phyloP scores from a whole-genome alignment of 441 rosid species.

The Populus hybrid region DNA sequence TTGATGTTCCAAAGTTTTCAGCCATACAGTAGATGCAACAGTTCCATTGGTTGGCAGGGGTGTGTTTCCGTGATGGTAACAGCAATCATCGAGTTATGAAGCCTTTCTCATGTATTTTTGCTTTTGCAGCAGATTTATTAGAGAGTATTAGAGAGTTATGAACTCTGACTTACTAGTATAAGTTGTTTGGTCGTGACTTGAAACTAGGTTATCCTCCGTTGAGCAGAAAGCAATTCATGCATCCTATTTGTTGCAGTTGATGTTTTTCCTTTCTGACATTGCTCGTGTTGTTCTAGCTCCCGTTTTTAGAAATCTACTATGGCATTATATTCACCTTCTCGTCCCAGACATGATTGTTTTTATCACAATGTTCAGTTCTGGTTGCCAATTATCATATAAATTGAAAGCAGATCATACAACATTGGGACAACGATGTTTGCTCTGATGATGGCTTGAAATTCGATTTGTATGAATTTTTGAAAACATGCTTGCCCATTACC shows the following conservation, averaged over 20 bases:
- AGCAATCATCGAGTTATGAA: neutral
- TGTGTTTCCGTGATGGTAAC: neutral
- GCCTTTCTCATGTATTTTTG: neutral
- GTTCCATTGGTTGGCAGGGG: neutral
- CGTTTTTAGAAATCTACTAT: neutral
- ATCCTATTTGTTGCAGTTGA: neutral
- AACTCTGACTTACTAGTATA: neutral
- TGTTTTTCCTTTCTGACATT: neutral
- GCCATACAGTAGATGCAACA: neutral
- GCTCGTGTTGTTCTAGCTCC: neutral
- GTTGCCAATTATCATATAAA: neutral
- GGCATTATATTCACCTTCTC: neutral
- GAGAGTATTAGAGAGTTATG: neutral
- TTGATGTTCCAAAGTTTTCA: constrained; percentile 35
- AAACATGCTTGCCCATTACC: neutral
- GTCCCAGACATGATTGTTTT: neutral
- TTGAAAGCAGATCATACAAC: neutral
- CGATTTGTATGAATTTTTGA: neutral
- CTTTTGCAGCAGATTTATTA: constrained; percentile 6
- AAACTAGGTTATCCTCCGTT: neutral
- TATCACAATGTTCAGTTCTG: neutral
- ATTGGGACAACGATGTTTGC: neutral
- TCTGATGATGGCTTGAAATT: neutral
- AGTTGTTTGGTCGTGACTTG: neutral
- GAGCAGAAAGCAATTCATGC: neutral